Percentiles rank a stretch among this genome's conserved stretches.
Conservation (phyloP, 805 yeast species). For the Lipomyces spencermartinsiae region DNA sequence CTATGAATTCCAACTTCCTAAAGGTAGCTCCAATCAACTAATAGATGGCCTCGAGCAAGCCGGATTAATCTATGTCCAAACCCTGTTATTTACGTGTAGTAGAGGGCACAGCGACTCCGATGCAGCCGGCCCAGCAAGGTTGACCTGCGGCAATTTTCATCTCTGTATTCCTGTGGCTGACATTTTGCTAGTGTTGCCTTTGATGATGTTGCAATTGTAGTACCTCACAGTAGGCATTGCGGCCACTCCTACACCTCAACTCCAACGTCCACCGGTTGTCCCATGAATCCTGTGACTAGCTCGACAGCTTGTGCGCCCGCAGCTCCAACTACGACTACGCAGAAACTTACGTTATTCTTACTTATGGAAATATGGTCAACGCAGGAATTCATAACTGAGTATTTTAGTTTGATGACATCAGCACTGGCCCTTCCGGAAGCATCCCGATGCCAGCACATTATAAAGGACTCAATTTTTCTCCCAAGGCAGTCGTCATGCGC, state of each 20-base stretch:
- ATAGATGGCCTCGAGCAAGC: not conserved
- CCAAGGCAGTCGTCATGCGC: slow-evolving; percentile 4
- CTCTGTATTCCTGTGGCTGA: not conserved
- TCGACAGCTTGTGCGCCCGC: slow-evolving; percentile 7
- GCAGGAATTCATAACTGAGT: too few relatives aligned
- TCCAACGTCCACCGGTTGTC: slow-evolving; percentile 6
- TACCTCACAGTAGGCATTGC: not conserved
- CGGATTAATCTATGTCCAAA: not conserved
- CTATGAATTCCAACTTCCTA: not conserved
- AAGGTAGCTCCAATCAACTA: not conserved
- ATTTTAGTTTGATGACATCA: slow-evolving; percentile 4
- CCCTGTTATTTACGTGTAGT: not conserved
- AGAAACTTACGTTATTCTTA: slow-evolving; percentile 1
- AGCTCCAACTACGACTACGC: slow-evolving; percentile 10
- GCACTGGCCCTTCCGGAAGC: not conserved
- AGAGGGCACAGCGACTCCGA: slow-evolving; percentile 1
- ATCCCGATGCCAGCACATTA: slow-evolving; percentile 5
- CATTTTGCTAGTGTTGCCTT: not conserved
- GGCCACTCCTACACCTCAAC: slow-evolving; percentile 9
- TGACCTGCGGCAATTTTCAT: not conserved
- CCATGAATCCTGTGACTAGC: slow-evolving; percentile 1
- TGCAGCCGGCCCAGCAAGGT: not conserved
- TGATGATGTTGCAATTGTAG: slow-evolving; percentile 7
- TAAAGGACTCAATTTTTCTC: slow-evolving; percentile 12
- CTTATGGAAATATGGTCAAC: too few relatives aligned